Evolutionary conservation across 2,329 filamentous ascomycete species (phyloP).

Genomic region (Venturia pyrina): DNA sequence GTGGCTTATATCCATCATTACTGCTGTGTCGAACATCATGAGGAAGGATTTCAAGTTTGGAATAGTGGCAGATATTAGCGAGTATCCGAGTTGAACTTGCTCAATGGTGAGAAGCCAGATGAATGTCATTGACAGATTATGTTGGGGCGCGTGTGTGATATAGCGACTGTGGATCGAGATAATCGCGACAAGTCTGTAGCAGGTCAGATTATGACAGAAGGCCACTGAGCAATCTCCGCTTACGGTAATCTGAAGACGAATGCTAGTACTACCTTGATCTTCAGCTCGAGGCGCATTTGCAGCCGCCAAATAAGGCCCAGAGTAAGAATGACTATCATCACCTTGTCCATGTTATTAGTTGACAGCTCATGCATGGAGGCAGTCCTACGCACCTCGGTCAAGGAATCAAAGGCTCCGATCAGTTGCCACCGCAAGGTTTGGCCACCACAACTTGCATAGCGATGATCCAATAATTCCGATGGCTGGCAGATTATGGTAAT

Average conservation of each 20-base stretch:
- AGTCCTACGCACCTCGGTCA: slow-evolving; percentile 12
- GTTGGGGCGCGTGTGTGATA: not conserved
- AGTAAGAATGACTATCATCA: slow-evolving; percentile 10
- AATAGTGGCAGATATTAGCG: slow-evolving; percentile 21
- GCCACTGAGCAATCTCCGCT: not conserved
- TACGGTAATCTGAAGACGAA: slow-evolving; percentile 13
- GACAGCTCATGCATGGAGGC: not conserved
- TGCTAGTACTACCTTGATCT: slow-evolving; percentile 12
- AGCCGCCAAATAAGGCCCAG: slow-evolving; percentile 11
- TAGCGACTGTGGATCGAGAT: slow-evolving; percentile 15
- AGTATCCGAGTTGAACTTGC: slow-evolving; percentile 18
- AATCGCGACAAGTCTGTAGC: slow-evolving; percentile 16
- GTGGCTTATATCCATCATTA: slow-evolving; percentile 12
- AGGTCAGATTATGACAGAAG: slow-evolving; percentile 2
- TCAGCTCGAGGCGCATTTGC: slow-evolving; percentile 13
- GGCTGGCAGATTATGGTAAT: slow-evolving; percentile 19
- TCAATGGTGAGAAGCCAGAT: slow-evolving; percentile 17
- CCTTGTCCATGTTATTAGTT: not conserved
- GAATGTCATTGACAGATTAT: slow-evolving; percentile 14
- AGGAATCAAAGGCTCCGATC: slow-evolving; percentile 11
- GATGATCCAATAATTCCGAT: slow-evolving; percentile 4
- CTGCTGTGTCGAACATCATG: slow-evolving; percentile 14
- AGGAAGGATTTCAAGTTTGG: slow-evolving; percentile 22
- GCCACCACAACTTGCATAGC: slow-evolving; percentile 7
- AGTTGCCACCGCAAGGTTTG: slow-evolving; percentile 12